Base-by-base conservation (phyloP, 139 green algal genomes). In the Haematococcus lacustris region DNA sequence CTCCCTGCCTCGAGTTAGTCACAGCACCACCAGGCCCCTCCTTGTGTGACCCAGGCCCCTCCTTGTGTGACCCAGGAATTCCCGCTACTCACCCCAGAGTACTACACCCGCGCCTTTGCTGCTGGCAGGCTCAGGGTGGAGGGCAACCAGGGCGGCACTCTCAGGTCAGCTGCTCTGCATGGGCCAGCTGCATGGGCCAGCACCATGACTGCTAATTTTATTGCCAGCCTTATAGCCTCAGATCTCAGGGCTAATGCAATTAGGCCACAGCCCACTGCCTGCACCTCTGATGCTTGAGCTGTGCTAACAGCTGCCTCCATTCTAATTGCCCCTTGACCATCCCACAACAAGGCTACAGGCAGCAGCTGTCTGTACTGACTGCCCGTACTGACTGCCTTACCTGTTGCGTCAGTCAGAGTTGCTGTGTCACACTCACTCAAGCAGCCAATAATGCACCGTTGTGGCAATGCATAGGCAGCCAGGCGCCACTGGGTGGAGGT, bases 41-140 rank as follows among this genome's bases (percentile, higher is more conserved):
- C n/a, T n/a, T n/a, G n/a, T 43, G 32, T 39, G 37, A 9, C 26
- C 4, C 64, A 50, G 13, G 37, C n/a, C 37, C 35, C n/a, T 38
- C 28, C n/a, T 28, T 66, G 43, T n/a, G n/a, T n/a, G n/a, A 47
- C 41, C 33, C 78, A 89, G 84, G 91, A 95, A 75, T 95, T 96
- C 63, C 84, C 88, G 3, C 68, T 77, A 9, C 75, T 83, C 2
- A 70, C 69, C 21, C 41, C 73, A 0, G 74, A 76, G 47, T 96
- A 95, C 72, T 94, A 95, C 66, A 38, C 78, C 17, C 40, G 71
- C 1, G 90, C 91, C 7, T 75, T 90, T 61, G 74, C 53, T 0
- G 72, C 84, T 1, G 90, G 90, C 0, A 73, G 80, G 21, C 79
- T 96, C 65, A 73, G 85, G 0, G 79, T 94, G 30, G 88, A 93